A percentile compares a stretch with the other conserved stretches of the same genome.
phyloP scores from a whole-genome alignment of 441 rosid genomes.

The Erysimum cheiri region DNA sequence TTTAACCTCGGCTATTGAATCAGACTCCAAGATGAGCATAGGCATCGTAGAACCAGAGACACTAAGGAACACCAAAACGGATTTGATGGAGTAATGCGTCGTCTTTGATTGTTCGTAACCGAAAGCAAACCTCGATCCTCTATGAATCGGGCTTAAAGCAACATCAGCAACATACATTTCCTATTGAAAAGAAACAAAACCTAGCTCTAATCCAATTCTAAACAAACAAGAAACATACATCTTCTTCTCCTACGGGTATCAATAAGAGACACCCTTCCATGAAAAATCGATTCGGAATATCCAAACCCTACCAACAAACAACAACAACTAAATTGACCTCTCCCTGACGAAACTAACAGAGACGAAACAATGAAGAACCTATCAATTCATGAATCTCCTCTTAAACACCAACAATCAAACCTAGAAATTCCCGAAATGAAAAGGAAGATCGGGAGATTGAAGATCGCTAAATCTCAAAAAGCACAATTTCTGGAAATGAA shows the following conservation, averaged over 20 bases:
- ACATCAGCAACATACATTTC: slow-evolving; percentile 76
- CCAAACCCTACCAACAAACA: slow-evolving; percentile 23
- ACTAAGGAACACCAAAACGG: slow-evolving; percentile 67
- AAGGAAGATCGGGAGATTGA: slow-evolving; percentile 1
- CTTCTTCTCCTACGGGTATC: slow-evolving; percentile 41
- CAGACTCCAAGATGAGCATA: slow-evolving; percentile 69
- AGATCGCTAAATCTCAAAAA: slow-evolving; percentile 13
- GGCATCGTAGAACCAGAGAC: slow-evolving; percentile 72
- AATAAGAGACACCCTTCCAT: slow-evolving; percentile 44
- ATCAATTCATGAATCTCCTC: slow-evolving; percentile 39
- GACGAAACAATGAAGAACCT: slow-evolving; percentile 32
- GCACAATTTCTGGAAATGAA: not conserved
- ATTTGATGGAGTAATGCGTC: slow-evolving; percentile 38
- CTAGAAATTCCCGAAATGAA: not conserved
- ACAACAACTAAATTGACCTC: not conserved
- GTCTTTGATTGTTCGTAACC: slow-evolving; percentile 41
- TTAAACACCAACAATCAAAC: slow-evolving; percentile 25
- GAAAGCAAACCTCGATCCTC: slow-evolving; percentile 51
- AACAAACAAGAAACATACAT: slow-evolving; percentile 14
- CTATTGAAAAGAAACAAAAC: not conserved
- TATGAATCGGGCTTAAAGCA: slow-evolving; percentile 60
- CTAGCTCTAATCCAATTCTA: slow-evolving; percentile 33
- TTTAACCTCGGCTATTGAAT: slow-evolving; percentile 81
- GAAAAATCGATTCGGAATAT: slow-evolving; percentile 16
- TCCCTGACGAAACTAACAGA: not conserved